A percentile compares a stretch with the other conserved stretches of the same genome.
Conservation (phyloP, 2,329 filamentous ascomycete genomes). For the Fusarium sp. region DNA sequence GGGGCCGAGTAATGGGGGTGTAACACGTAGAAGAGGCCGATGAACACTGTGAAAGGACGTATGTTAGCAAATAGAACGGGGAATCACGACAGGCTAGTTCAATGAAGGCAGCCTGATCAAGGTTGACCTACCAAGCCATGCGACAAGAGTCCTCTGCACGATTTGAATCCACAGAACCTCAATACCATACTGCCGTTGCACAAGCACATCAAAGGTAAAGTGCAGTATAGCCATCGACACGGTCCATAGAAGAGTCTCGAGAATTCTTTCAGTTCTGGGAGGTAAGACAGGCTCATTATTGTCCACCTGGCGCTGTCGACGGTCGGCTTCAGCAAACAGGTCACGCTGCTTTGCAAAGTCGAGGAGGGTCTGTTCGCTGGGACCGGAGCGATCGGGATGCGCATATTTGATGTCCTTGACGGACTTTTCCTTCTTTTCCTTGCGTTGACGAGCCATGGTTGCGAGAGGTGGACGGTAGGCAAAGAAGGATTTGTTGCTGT, state of each 20-base stretch:
- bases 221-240: slow-evolving; percentile 77
- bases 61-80: slow-evolving; percentile 4
- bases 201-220: slow-evolving; percentile 82
- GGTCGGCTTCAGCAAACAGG: slow-evolving; percentile 64
- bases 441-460: slow-evolving; percentile 64
- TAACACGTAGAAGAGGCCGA: slow-evolving; percentile 66
- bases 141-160: slow-evolving; percentile 62
- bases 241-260: slow-evolving; percentile 70
- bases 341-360: slow-evolving; percentile 76
- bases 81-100: neutral
- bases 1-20: slow-evolving; percentile 65
- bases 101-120: neutral
- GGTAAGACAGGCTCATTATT: slow-evolving; percentile 54
- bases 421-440: slow-evolving; percentile 61
- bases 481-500: slow-evolving; percentile 10
- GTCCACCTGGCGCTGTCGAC: slow-evolving; percentile 50
- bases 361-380: slow-evolving; percentile 75
- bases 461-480: neutral
- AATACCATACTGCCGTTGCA: slow-evolving; percentile 82
- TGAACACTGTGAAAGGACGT: slow-evolving; percentile 58
- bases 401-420: slow-evolving; percentile 69
- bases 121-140: slow-evolving; percentile 62
- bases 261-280: slow-evolving; percentile 61
- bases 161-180: slow-evolving; percentile 71
- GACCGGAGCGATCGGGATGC: slow-evolving; percentile 76